These are phyloP conservation scores for Bjerkandera adusta DNA, from an alignment of 1,284 basidiomycete genomes.

Conservation along the genomic window DNA sequence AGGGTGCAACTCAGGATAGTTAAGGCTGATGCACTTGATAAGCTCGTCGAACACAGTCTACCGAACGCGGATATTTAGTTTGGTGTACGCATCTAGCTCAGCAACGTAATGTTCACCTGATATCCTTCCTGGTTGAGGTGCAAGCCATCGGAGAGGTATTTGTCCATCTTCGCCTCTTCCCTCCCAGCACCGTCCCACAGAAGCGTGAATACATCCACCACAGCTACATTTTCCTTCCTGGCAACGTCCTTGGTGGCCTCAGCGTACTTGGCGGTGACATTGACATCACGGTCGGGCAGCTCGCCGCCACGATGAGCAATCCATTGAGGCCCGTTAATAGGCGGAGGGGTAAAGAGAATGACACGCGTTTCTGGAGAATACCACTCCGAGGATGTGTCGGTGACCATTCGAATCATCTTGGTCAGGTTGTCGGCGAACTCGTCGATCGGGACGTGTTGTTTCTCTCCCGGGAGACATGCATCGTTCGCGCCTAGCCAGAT, in stretches of 20 bases:
- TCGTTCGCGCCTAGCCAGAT: slow-evolving; percentile 94
- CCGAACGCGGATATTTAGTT: neutral
- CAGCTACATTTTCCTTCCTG: slow-evolving; percentile 47
- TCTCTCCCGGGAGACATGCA: slow-evolving; percentile 54
- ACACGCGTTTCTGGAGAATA: slow-evolving; percentile 77
- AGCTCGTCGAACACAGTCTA: slow-evolving; percentile 70
- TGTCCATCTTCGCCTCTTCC: slow-evolving; percentile 45
- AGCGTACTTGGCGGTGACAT: slow-evolving; percentile 66
- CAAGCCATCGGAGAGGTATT: slow-evolving; percentile 68
- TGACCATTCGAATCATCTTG: slow-evolving; percentile 61
- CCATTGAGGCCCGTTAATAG: slow-evolving; percentile 65
- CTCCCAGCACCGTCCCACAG: slow-evolving; percentile 67
- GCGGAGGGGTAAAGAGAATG: slow-evolving; percentile 82
- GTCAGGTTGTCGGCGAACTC: slow-evolving; percentile 68
- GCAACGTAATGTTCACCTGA: slow-evolving; percentile 37
- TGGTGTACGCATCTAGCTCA: neutral
- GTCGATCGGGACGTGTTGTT: slow-evolving; percentile 60
- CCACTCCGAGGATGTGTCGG: slow-evolving; percentile 56
- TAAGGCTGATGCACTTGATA: slow-evolving; percentile 50
- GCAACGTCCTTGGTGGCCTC: slow-evolving; percentile 66
- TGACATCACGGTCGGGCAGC: slow-evolving; percentile 58
- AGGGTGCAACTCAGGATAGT: slow-evolving; percentile 70
- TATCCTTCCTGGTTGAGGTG: slow-evolving; percentile 77
- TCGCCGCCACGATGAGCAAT: slow-evolving; percentile 42
- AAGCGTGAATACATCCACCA: slow-evolving; percentile 68